Evolutionary conservation across 768 basidiomycete genomes (phyloP).

Genomic region (Rhodocollybia butyracea): DNA sequence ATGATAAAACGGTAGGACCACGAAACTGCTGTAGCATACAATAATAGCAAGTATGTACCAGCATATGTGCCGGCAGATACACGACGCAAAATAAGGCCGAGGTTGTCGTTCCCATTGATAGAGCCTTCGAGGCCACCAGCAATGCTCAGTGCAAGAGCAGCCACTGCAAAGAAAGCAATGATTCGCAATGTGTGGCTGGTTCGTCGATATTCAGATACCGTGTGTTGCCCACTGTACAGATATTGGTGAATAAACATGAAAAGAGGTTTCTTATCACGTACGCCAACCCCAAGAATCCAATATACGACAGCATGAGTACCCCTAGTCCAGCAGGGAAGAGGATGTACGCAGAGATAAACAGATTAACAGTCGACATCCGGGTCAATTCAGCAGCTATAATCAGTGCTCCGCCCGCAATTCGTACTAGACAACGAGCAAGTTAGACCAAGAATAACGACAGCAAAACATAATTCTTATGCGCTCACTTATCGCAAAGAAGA

Average conservation of each 20-base stretch:
- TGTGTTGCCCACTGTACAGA: slow-evolving; percentile 42
- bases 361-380: slow-evolving; percentile 32
- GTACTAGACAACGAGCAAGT: slow-evolving; percentile 35
- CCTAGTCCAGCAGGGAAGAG: slow-evolving; percentile 42
- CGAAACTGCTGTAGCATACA: slow-evolving; percentile 35
- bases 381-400: slow-evolving; percentile 51
- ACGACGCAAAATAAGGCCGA: slow-evolving; percentile 39
- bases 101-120: slow-evolving; percentile 25
- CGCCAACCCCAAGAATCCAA: slow-evolving; percentile 52
- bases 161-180: slow-evolving; percentile 32
- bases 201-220: slow-evolving; percentile 47
- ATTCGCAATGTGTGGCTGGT: slow-evolving; percentile 35
- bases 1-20: slow-evolving; percentile 47
- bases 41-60: slow-evolving; percentile 36
- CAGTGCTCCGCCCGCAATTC: slow-evolving; percentile 55
- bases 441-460: neutral
- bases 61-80: slow-evolving; percentile 41
- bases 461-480: slow-evolving; percentile 12
- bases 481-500: slow-evolving; percentile 57
- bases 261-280: slow-evolving; percentile 22
- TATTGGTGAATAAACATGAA: slow-evolving; percentile 19
- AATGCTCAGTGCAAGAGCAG: slow-evolving; percentile 38
- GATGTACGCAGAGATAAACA: slow-evolving; percentile 53
- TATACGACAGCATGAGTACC: slow-evolving; percentile 36
- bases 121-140: slow-evolving; percentile 47